Evolutionary conservation across 1,284 basidiomycete species (phyloP).

Genomic region (Kalmanozyma brasiliensis): DNA sequence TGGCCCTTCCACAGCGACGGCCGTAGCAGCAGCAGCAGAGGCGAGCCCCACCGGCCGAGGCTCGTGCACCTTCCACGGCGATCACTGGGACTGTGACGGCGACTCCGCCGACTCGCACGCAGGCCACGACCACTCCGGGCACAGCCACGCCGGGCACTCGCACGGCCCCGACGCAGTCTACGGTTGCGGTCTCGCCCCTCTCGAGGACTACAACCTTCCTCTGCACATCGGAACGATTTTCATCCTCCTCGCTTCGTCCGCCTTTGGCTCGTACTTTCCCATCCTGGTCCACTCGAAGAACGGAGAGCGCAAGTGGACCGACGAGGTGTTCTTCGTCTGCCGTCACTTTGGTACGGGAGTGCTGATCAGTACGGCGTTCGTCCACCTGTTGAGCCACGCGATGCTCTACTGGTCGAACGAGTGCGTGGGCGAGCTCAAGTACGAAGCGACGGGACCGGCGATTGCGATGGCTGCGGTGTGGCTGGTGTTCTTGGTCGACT

Average conservation of each 20-base stretch:
- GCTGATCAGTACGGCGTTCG: constrained; percentile 70
- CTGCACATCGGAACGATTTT: constrained; percentile 70
- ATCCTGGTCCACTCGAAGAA: constrained; percentile 65
- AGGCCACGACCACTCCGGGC: constrained; percentile 29
- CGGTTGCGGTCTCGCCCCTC: constrained; percentile 64
- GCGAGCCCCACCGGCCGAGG: constrained; percentile 30
- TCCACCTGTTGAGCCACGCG: constrained; percentile 70
- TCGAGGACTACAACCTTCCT: constrained; percentile 67
- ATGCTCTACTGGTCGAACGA: constrained; percentile 68
- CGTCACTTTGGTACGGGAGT: constrained; percentile 67
- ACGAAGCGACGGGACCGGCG: constrained; percentile 69
- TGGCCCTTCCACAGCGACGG: constrained; percentile 8
- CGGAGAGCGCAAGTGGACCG: constrained; percentile 6
- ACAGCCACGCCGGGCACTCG: constrained; percentile 35
- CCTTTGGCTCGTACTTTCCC: constrained; percentile 68
- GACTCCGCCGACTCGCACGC: constrained; percentile 21
- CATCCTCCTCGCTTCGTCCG: constrained; percentile 68
- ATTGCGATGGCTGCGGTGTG: constrained; percentile 63
- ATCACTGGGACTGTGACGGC: constrained; percentile 48
- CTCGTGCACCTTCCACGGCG: constrained; percentile 37
- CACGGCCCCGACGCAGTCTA: constrained; percentile 68
- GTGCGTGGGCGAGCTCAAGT: constrained; percentile 69
- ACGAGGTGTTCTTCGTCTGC: constrained; percentile 43
- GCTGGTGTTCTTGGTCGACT: constrained; percentile 67
- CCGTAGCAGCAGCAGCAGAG: constrained; percentile 11